These are phyloP conservation scores for Singerocomus inundabilis DNA, from an alignment of 1,284 basidiomycete genomes.

Conservation along the genomic window DNA sequence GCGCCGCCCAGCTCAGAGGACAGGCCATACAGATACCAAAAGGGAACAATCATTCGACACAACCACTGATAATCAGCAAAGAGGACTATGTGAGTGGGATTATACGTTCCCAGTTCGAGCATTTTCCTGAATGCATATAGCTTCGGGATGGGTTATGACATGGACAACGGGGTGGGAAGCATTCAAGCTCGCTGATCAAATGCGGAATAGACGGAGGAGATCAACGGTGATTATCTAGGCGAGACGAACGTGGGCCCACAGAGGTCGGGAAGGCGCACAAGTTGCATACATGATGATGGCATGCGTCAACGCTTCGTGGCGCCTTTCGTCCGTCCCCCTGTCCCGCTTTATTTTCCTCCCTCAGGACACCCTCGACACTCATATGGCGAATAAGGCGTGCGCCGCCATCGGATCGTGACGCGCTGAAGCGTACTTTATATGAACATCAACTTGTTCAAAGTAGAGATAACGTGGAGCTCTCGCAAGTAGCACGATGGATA, in stretches of 20 bases:
- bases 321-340: slow-evolving; percentile 1
- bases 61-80: slow-evolving; percentile 10
- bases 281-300: neutral
- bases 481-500: slow-evolving; percentile 6
- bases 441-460: slow-evolving; percentile 8
- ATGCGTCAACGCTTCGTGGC: slow-evolving; percentile 4
- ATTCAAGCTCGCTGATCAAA: slow-evolving; percentile 15
- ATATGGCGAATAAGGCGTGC: slow-evolving; percentile 6
- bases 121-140: neutral
- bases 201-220: slow-evolving; percentile 20
- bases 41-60: neutral
- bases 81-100: neutral
- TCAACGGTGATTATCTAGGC: slow-evolving; percentile 26
- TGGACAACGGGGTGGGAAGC: slow-evolving; percentile 8
- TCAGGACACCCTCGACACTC: slow-evolving; percentile 9
- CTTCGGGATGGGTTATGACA: neutral
- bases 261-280: neutral
- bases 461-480: slow-evolving; percentile 1
- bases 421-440: neutral
- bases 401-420: slow-evolving; percentile 9
- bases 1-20: too few species aligned
- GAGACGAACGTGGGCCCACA: slow-evolving; percentile 4
- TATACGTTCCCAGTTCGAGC: neutral
- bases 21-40: slow-evolving; percentile 6
- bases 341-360: slow-evolving; percentile 15